Base-by-base conservation (phyloP, 202 grass and related monocot genomes). In the Zoysia matrella region DNA sequence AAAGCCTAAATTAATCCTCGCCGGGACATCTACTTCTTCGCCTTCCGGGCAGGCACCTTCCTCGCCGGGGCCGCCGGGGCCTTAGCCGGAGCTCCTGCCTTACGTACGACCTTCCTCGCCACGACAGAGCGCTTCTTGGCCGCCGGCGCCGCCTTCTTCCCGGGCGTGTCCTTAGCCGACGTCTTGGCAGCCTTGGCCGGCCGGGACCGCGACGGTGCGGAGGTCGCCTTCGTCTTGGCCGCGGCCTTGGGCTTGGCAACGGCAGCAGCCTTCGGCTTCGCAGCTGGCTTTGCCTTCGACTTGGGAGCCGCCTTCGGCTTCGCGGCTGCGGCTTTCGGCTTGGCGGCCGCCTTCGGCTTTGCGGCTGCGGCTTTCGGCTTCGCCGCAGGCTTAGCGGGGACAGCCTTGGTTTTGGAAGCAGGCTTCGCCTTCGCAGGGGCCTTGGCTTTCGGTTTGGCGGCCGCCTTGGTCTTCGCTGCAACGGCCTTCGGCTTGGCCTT, bases 41-140 rank as follows among this genome's bases (percentile, higher is more conserved):
- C 94, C 83, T 94, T 97, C 83, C 65, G 65, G 7, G 81, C 58
- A 0, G 84, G 75, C 8, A 71, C 79, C 81, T 89, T 97, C 85
- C 77, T 66, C 49, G 83, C 52, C 1, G 86, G 81, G 0, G 62
- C 2, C 0, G 66, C 71, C 0, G 84, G 80, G 80, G 80, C 80
- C 51, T 81, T 87, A 4, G 76, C 84, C 1, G 88, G 56, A 1
- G 79, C 22, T 22, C 22, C 22, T 22, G 22, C 22, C 22, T 22
- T 22, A 22, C 22, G 22, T 22, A 22, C 22, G 22, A 22, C 0
- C 80, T 84, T 90, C 71, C 83, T 86, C 0, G 18, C 79, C 1
- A 75, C 71, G 0, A 75, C 79, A 0, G 71, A 53, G 0, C 78
- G 11, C 71, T 89, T 87, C 76, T 83, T 91, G 53, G 22, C 40